These are phyloP conservation scores for Goffeauzyma gilvescens DNA, from an alignment of 768 basidiomycete species.

Conservation along the genomic window DNA sequence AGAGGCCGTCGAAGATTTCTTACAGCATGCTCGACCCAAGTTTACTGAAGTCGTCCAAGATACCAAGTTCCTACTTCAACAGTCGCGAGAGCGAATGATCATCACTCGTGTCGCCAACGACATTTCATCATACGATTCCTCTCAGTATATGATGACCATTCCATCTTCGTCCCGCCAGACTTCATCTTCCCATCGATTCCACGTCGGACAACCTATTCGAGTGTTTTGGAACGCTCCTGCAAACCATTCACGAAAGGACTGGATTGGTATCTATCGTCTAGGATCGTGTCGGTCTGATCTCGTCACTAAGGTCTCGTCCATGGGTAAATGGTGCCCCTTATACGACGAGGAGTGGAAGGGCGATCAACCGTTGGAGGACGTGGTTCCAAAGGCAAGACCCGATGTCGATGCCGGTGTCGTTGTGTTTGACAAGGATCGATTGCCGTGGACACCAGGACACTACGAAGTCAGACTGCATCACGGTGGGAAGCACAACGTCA, in stretches of 20 bases:
- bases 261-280: slow-evolving; percentile 66
- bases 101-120: slow-evolving; percentile 77
- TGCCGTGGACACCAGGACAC: slow-evolving; percentile 68
- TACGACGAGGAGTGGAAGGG: slow-evolving; percentile 87
- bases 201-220: slow-evolving; percentile 73
- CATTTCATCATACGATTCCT: slow-evolving; percentile 55
- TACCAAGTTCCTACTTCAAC: slow-evolving; percentile 73
- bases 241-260: slow-evolving; percentile 74
- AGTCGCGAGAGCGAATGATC: slow-evolving; percentile 72
- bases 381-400: slow-evolving; percentile 8
- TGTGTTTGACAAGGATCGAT: slow-evolving; percentile 53
- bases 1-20: slow-evolving; percentile 79
- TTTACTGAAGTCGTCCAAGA: slow-evolving; percentile 82
- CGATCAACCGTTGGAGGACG: slow-evolving; percentile 41
- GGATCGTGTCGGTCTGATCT: slow-evolving; percentile 68
- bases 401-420: slow-evolving; percentile 39
- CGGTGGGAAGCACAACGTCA: slow-evolving; percentile 91
- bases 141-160: slow-evolving; percentile 56
- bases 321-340: slow-evolving; percentile 85
- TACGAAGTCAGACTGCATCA: slow-evolving; percentile 79
- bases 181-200: slow-evolving; percentile 44
- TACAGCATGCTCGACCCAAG: slow-evolving; percentile 67
- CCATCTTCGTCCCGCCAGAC: slow-evolving; percentile 35
- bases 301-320: slow-evolving; percentile 64
- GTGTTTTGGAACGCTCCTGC: slow-evolving; percentile 73